phyloP scores from a whole-genome alignment of 176 grass and related monocot genomes.

The Zizania latifolia region DNA sequence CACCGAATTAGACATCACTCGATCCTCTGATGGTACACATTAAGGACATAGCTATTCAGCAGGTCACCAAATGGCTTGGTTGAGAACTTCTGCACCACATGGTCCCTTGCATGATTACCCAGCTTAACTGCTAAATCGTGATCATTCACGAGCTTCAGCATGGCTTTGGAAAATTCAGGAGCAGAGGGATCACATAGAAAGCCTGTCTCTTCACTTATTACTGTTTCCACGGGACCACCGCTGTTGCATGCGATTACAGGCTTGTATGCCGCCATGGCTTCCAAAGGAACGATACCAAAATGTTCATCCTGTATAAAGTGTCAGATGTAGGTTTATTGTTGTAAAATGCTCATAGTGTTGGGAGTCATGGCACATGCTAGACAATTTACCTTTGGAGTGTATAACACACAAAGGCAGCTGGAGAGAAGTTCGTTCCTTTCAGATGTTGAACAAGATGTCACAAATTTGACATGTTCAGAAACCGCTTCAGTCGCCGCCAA shows the following conservation, averaged over 20 bases:
- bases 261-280: slow-evolving; percentile 90
- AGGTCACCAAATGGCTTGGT: slow-evolving; percentile 79
- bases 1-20: slow-evolving; percentile 26
- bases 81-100: slow-evolving; percentile 62
- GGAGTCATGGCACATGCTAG: background rate
- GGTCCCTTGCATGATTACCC: slow-evolving; percentile 60
- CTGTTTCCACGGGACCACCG: slow-evolving; percentile 81
- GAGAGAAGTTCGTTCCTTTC: slow-evolving; percentile 95
- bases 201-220: slow-evolving; percentile 62
- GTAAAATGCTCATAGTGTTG: background rate
- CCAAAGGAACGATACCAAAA: slow-evolving; percentile 95
- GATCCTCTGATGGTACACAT: slow-evolving; percentile 63
- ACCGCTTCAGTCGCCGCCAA: slow-evolving; percentile 51
- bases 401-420: slow-evolving; percentile 85
- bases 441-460: slow-evolving; percentile 76
- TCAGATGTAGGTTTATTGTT: background rate
- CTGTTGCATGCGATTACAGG: slow-evolving; percentile 97
- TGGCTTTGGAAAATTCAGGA: slow-evolving; percentile 60
- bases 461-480: slow-evolving; percentile 60
- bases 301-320: slow-evolving; percentile 66
- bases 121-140: slow-evolving; percentile 53
- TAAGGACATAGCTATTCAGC: slow-evolving; percentile 56
- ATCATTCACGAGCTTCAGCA: slow-evolving; percentile 61
- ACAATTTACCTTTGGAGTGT: slow-evolving; percentile 69
- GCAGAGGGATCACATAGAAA: slow-evolving; percentile 77